Percentiles rank a stretch among this genome's conserved stretches.
These are phyloP conservation scores for Thalassiosira allenii DNA, from an alignment of 352 stramenopile genomes.

Conservation along the genomic window DNA sequence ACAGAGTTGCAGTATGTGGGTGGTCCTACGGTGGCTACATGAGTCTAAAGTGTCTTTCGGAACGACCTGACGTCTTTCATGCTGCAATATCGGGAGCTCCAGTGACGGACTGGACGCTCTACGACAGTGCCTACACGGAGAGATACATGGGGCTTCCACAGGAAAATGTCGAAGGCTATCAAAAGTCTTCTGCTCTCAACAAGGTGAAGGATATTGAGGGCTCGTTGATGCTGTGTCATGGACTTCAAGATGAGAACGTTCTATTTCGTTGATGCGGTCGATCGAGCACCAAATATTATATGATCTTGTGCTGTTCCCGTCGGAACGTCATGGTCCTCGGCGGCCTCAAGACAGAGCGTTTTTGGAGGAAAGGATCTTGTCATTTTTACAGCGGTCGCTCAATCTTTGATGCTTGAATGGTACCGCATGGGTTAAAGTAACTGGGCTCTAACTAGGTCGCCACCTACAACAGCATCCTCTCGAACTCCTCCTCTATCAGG, in stretches of 20 bases:
- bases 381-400: conserved; percentile 4
- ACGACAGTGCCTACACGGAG: conserved; percentile 99
- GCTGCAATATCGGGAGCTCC: conserved; percentile 94
- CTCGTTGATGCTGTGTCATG: conserved; percentile 94
- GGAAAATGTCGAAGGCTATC: conserved; percentile 92
- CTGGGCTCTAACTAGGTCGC: no score
- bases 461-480: no score
- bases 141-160: conserved; percentile 95
- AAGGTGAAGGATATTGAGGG: conserved; percentile 90
- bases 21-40: conserved; percentile 99
- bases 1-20: conserved; percentile 94
- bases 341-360: conserved; percentile 92
- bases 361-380: conserved; percentile 92
- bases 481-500: no score
- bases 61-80: conserved; percentile 94
- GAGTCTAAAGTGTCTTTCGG: conserved; percentile 94
- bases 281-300: conserved; percentile 95
- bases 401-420: no score
- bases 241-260: conserved; percentile 98
- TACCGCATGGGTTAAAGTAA: no score
- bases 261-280: conserved; percentile 96
- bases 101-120: conserved; percentile 97
- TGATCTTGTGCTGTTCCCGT: conserved; percentile 95
- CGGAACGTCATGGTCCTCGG: conserved; percentile 95
- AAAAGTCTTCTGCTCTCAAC: conserved; percentile 90